Evolutionary conservation across 1,284 basidiomycete genomes (phyloP), one percentile per base, ranked within the genome.

Genomic region (Coniferiporia weirii): DNA sequence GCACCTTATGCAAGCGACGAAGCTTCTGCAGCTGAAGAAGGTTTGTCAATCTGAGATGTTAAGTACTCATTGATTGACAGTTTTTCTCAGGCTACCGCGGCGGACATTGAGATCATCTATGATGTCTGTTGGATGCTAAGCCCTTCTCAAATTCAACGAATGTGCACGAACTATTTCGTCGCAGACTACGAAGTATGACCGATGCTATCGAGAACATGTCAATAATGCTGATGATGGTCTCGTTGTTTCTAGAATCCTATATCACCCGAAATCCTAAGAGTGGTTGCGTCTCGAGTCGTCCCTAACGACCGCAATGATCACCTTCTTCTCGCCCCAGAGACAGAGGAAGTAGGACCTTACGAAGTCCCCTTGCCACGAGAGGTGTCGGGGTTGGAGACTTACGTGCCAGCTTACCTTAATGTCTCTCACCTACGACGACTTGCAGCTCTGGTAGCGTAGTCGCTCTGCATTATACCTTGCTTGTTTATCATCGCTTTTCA

Each of bases 81-180:
- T 47, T 51, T 35, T 61, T 60, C 35, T 55, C 56, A 95, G 93
- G 88, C 93, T 7, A 93, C 93, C 1, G 80, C 92, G 44, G 87
- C 89, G 27, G 95, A 98, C 71, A 97, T 98, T 64, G 95, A 99
- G 73, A 98, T 99, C 67, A 96, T 98, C 67, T 99, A 98, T 71
- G 91, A 97, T 71, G 96, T 99, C 57, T 99, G 95, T 80, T 99
- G 97, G 97, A 99, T 99, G 89, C 80, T 99, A 56, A 98, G 95
- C 61, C 97, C 97, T 0, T 96, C 96, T 71, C 97, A 99, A 74
- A 99, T 99, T 67, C 97, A 99, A 77, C 91, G 96, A 69, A 93
- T 98, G 83, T 97, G 96, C 75, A 91, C 90, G 61, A 95, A 97
- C 75, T 99, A 99, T 78, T 96, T 97, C 69, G 95, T 97, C 61